These are phyloP conservation scores for Coccomyxa subellipsoidea DNA, from an alignment of 163 green algal genomes.

Conservation along the genomic window DNA sequence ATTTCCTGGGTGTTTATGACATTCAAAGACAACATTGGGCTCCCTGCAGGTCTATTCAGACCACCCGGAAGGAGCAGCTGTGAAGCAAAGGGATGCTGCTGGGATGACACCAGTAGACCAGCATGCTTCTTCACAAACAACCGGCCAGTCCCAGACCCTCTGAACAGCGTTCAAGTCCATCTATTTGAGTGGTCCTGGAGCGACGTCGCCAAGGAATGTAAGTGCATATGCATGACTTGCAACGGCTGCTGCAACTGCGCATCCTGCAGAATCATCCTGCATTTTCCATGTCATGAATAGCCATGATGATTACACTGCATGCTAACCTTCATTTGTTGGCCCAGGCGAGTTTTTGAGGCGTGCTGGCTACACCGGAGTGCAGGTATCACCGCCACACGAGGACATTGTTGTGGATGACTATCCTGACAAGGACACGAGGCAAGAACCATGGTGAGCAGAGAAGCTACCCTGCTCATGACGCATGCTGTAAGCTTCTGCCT, in stretches of 20 bases:
- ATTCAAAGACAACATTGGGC: not conserved
- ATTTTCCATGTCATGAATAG: too few species aligned
- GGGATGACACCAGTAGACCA: not conserved
- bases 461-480: not conserved
- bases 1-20: too few species aligned
- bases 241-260: not conserved
- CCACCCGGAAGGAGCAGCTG: not conserved
- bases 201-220: not conserved
- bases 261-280: too few species aligned
- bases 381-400: not conserved
- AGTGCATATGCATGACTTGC: not conserved
- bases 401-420: not conserved
- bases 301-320: too few species aligned
- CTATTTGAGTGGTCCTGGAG: not conserved
- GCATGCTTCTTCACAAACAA: not conserved
- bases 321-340: not conserved
- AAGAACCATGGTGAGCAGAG: not conserved
- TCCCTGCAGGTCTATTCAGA: not conserved
- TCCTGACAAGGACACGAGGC: not conserved
- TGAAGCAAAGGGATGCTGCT: not conserved
- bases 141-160: not conserved
- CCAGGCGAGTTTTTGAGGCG: not conserved
- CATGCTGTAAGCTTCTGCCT: not conserved
- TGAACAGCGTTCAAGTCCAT: not conserved
- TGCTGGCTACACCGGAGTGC: not conserved